Conservation (phyloP, 1,139 yeast genomes). For the Taphrina deformans region DNA sequence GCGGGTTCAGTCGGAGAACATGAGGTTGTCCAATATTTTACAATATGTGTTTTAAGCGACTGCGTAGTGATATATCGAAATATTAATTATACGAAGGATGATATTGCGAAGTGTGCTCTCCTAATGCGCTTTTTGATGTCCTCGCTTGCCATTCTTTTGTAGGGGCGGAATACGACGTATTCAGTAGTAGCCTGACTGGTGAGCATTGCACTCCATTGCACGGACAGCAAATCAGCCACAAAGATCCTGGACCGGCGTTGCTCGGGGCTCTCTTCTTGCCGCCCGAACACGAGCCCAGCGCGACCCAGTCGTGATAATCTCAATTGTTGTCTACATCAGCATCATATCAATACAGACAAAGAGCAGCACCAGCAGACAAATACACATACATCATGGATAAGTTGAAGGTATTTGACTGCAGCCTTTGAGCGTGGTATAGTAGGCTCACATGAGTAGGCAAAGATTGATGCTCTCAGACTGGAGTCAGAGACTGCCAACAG, state of each 20-base stretch:
- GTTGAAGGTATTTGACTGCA: slow-evolving; percentile 28
- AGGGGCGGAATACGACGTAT: neutral
- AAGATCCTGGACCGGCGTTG: neutral
- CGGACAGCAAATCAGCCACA: neutral
- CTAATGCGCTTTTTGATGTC: too few relatives aligned
- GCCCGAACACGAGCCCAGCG: slow-evolving; percentile 1
- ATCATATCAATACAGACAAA: neutral
- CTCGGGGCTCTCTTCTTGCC: slow-evolving; percentile 3
- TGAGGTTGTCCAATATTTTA: neutral
- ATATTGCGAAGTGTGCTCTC: neutral
- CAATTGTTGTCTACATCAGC: slow-evolving; percentile 2
- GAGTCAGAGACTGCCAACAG: slow-evolving; percentile 98
- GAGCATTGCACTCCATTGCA: too few relatives aligned
- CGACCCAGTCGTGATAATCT: neutral
- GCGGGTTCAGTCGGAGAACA: slow-evolving; percentile 6
- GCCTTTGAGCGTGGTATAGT: neutral
- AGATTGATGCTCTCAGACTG: slow-evolving; percentile 83
- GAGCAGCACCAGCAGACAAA: neutral
- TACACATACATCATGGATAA: slow-evolving; percentile 10
- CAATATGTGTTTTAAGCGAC: neutral
- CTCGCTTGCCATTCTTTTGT: neutral
- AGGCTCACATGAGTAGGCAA: slow-evolving; percentile 49
- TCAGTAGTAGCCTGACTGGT: neutral
- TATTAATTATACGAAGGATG: neutral
- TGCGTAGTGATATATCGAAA: neutral